Base-by-base conservation (phyloP, 2,329 filamentous ascomycete genomes). In the Exophiala viscosa region DNA sequence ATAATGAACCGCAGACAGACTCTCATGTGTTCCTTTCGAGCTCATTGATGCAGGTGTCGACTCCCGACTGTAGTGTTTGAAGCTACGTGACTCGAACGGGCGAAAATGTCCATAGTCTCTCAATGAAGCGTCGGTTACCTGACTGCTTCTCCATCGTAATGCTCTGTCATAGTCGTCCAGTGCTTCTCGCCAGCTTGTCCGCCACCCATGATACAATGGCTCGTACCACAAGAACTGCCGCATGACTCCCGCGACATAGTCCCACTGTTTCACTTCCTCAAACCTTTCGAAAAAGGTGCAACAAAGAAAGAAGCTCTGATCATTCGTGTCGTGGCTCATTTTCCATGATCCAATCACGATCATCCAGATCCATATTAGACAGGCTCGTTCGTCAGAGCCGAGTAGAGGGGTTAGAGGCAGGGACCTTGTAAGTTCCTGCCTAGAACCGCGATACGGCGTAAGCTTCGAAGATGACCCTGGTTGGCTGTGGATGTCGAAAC, bases 311-410 rank as follows among this genome's bases (percentile, higher is more conserved):
- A 47, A 15, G 11, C 40, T 46, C 31, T 46, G 32, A 36, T 33
- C 13, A n/a, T 31, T 35, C n/a, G 45, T 28, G 2, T 35, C 38
- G 13, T 18, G 28, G 31, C 50, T 23, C 13, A 33, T 11, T 5
- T 28, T 45, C 51, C 51, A 58, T 5, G 55, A 55, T 7, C 47
- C 42, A 13, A 58, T 45, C 7, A 45, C 51, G 36, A 55, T 43
- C 45, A 55, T 55, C 51, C 42, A 52, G 15, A 58, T 52, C 55
- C 48, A 58, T 13, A 52, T 41, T 20, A 58, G 33, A 43, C 48
- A 52, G 15, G 32, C 17, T 46, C 45, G 48, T 33, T 55, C 51
- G 3, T 48, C 45, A 11, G 41, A 14, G 33, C 17, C 50, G 11
- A 20, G 18, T 9, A 9, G 5, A n/a, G 14, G 33, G 8, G 48